Base-by-base conservation (phyloP, 2,329 filamentous ascomycete species). In the Cladophialophora yegresii region DNA sequence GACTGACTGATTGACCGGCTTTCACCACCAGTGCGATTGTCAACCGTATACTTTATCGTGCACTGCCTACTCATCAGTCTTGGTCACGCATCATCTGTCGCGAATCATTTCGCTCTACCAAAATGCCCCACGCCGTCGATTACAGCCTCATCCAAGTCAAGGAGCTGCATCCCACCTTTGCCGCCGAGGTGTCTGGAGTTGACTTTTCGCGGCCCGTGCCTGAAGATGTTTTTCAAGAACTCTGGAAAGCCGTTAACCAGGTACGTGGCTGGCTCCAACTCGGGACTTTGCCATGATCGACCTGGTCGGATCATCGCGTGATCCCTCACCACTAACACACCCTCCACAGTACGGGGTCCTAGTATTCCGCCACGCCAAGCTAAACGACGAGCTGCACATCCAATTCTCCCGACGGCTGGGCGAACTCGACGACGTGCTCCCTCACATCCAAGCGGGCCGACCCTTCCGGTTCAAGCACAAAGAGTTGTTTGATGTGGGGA, bases 401-500 rank as follows among this genome's bases (percentile, higher is more conserved):
- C 74, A 74, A 4, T 84, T 87, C 71, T 80, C 81, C 13, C 68
- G 70, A 1, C 76, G 75, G 1, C 81, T 87, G 63, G 85, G 84
- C 23, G 81, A 84, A 20, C 79, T 86, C 0, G 84, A 87, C 73
- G 81, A 85, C 70, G 78, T 85, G 30, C 78, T 73, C 16, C 82
- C 81, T 0, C 85, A 83, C 73, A 74, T 81, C 10, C 74, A 74
- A 1, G 76, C 74, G 0, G 83, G 81, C 13, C 78, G 81, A 43
- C 77, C 78, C 67, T 76, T 80, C 63, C 80, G 83, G 13, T 80
- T 83, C 67, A 70, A 73, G 2, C 77, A 81, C 66, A 75, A 78
- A 50, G 81, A 86, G 71, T 77, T 87, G 0, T 86, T 86, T 71
- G 85, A 87, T 67, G 83, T 83, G 0, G 78, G 82, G 57, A 87